Evolutionary conservation across 129 eudicot species (phyloP).

Genomic region (Arctium minus): DNA sequence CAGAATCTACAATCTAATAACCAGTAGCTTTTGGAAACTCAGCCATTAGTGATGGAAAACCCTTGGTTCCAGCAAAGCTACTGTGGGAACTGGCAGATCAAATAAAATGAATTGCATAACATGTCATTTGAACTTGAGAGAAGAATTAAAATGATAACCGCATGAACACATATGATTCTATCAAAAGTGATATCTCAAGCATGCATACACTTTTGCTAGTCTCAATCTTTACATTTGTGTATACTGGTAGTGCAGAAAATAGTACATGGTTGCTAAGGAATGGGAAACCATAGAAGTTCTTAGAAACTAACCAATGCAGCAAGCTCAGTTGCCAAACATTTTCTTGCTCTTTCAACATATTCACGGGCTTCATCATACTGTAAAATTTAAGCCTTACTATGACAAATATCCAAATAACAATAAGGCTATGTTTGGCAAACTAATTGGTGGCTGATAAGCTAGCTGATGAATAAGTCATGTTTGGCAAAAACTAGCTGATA

Average conservation of each 20-base stretch:
- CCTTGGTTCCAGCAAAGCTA: neutral
- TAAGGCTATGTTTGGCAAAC: too few species aligned
- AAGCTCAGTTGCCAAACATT: slow-evolving; percentile 93
- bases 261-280: neutral
- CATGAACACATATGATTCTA: neutral
- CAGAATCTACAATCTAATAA: neutral
- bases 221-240: neutral
- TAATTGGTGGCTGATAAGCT: too few species aligned
- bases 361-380: slow-evolving; percentile 99
- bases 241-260: neutral
- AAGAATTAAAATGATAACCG: neutral
- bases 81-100: neutral
- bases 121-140: neutral
- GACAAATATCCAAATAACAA: neutral
- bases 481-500: too few species aligned
- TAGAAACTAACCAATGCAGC: slow-evolving; percentile 85
- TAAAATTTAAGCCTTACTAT: neutral
- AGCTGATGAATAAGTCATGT: too few species aligned
- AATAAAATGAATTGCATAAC: neutral
- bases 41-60: neutral
- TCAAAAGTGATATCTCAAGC: neutral
- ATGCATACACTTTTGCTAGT: neutral
- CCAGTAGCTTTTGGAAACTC: neutral
- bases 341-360: slow-evolving; percentile 95
- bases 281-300: neutral